Evolutionary conservation across 2,329 filamentous ascomycete genomes (phyloP), one percentile per base, ranked within the genome.

Genomic region (Lomentospora prolificans): DNA sequence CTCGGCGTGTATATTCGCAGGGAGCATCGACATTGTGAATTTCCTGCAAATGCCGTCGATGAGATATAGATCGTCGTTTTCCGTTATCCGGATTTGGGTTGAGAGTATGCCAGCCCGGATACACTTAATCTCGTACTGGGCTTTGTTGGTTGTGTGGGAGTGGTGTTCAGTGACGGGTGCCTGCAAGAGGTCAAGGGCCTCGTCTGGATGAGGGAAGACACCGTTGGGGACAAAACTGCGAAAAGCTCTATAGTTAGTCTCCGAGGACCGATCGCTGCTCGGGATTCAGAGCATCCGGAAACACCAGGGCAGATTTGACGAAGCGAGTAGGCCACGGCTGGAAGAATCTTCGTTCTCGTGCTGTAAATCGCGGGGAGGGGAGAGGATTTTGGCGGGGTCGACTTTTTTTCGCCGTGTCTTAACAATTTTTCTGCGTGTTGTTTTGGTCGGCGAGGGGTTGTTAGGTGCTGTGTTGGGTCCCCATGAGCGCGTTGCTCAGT

Each of bases 1-100:
- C 74, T 92, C 89, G 64, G 84, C 79, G 70, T 94, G 88, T 66
- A 94, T 81, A 67, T 96, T 89, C 62, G 86, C 77, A 61, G 90
- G 85, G 48, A 97, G 84, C 63, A 96, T 74, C 70, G 92, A 96
- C 90, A 95, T 94, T 61, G 59, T 70, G 19, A 27, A 12, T 17
- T 51, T 51, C 48, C 12, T 7, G 44, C 41, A 33, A 12, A 12
- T 12, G 12, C 30, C 30, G 30, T 12, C 30, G 30, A 12, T 33
- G 30, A 12, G n/a, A n/a, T n/a, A n/a, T n/a, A n/a, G n/a, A n/a
- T n/a, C n/a, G n/a, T n/a, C n/a, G n/a, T n/a, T n/a, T n/a, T n/a
- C n/a, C n/a, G n/a, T n/a, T n/a, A n/a, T n/a, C n/a, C n/a, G n/a
- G n/a, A n/a, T n/a, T n/a, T n/a, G n/a, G n/a, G n/a, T n/a, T n/a